These are phyloP conservation scores for Sugiyamaella grinbergsii DNA, from an alignment of 1,139 yeast genomes.

Conservation along the genomic window DNA sequence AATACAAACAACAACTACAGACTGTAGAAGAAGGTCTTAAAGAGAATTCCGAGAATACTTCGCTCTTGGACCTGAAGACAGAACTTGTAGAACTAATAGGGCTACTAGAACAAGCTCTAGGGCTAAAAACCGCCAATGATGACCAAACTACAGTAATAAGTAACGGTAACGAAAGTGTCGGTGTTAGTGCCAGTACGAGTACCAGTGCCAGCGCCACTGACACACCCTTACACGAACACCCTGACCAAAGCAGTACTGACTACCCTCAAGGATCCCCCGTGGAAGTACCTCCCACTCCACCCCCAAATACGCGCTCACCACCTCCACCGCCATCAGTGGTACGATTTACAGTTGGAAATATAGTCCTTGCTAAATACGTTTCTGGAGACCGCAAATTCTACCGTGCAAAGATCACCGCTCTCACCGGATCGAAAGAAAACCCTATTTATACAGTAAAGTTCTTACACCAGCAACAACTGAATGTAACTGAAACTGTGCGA, in stretches of 20 bases:
- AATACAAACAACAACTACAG: constrained; percentile 41
- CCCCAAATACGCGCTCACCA: background rate
- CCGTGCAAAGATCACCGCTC: constrained; percentile 36
- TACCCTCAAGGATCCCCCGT: background rate
- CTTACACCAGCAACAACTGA: constrained; percentile 26
- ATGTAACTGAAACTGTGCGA: constrained; percentile 36
- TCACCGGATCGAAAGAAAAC: constrained; percentile 37
- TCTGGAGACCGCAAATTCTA: constrained; percentile 38
- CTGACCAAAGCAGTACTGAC: background rate
- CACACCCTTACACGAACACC: background rate
- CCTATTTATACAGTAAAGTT: constrained; percentile 39
- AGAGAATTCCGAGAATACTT: constrained; percentile 40
- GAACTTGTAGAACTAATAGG: constrained; percentile 42
- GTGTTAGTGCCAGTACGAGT: background rate
- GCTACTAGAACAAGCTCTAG: constrained; percentile 34
- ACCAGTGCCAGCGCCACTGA: background rate
- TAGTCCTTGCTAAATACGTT: constrained; percentile 36
- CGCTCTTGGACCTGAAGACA: constrained; percentile 37
- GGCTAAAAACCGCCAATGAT: constrained; percentile 2
- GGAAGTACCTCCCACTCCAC: background rate
- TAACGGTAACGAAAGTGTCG: constrained; percentile 8
- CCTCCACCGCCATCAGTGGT: constrained; percentile 1
- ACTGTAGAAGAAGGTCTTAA: constrained; percentile 38
- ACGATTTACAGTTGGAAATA: constrained; percentile 31
- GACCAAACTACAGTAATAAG: constrained; percentile 13